Evolutionary conservation across 108 stramenopile species (phyloP), one percentile per base, ranked within the genome.

Genomic region (Skeletonema menzelii): DNA sequence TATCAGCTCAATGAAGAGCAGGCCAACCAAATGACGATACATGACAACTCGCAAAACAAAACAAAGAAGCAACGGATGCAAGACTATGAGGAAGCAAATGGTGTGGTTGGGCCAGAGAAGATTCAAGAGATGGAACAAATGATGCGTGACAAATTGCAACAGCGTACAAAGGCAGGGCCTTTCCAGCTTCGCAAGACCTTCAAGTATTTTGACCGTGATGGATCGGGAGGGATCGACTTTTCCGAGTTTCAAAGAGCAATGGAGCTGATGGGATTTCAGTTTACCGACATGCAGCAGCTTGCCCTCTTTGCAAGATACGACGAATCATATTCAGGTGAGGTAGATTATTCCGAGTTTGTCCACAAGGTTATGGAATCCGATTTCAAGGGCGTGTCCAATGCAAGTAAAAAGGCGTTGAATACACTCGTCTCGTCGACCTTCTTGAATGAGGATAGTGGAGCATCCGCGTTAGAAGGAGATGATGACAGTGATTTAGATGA

Each of bases 241-340:
- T 70, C 72, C 31, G 87, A 85, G 69, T 87, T 87, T 67, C 84
- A 85, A 70, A 61, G 76, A n/a, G 87, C 87, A 42, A 83, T 87
- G 84, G 87, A 87, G 57, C 77, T 87, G 59, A 83, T 87, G 84
- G 87, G 87, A 22, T 87, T 87, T 77, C 84, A 85, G 73, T 87
- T 85, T 38, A 85, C 82, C 27, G 87, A 87, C 31, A 59, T 87
- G 40, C 87, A 87, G 57, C 84, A 85, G 75, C 70, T 87, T 60
- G 82, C 82, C 22, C 75, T 87, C 35, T 87, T 87, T 77, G 84
- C 83, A 58, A 74, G 87, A 59, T 87, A 87, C 49, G 87, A 87
- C 57, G 70, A 73, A 47, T 73, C 74, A 15, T 87, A 78, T 56
- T 80, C 82, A 11, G 87, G 87, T 11, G 87, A 87, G 62, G 84